phyloP scores from a whole-genome alignment of 73 alveolate genomes.

The Stentor roeselii region DNA sequence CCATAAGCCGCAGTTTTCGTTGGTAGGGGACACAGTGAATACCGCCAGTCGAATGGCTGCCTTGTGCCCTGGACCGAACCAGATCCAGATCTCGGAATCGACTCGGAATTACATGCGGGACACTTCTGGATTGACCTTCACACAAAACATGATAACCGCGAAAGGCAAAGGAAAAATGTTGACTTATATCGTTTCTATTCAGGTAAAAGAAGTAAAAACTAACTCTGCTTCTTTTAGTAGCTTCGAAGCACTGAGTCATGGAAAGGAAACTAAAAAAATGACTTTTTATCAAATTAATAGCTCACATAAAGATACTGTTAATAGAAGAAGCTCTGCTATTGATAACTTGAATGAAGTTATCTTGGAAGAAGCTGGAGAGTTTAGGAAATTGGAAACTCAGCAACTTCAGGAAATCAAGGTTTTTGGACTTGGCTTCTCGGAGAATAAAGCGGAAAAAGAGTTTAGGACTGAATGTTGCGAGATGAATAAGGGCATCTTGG shows the following conservation, averaged over 20 bases:
- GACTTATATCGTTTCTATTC: constrained; percentile 20
- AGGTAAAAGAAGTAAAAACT: not conserved
- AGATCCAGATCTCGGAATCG: not conserved
- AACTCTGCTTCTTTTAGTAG: not conserved
- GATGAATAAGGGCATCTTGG: not conserved
- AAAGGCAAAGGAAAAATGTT: constrained; percentile 56
- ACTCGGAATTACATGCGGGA: not conserved
- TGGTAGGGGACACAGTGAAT: constrained; percentile 98
- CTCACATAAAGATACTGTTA: not conserved
- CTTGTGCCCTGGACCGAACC: not conserved
- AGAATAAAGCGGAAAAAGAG: not conserved
- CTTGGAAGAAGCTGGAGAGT: constrained; percentile 1
- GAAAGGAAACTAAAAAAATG: not conserved
- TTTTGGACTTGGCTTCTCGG: not conserved
- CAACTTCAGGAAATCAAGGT: not conserved
- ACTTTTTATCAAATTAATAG: not conserved
- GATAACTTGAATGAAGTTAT: constrained; percentile 12
- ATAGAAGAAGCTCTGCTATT: not conserved
- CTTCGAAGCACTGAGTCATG: not conserved
- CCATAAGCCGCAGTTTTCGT: constrained; percentile 96
- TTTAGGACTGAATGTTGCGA: not conserved
- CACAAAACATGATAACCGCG: constrained; percentile 38
- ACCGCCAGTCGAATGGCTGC: constrained; percentile 93
- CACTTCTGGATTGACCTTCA: constrained; percentile 24
- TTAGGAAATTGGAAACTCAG: not conserved